Evolutionary conservation across 1,139 yeast genomes (phyloP), one percentile per base, ranked within the genome.

Genomic region (Diutina catenulata): DNA sequence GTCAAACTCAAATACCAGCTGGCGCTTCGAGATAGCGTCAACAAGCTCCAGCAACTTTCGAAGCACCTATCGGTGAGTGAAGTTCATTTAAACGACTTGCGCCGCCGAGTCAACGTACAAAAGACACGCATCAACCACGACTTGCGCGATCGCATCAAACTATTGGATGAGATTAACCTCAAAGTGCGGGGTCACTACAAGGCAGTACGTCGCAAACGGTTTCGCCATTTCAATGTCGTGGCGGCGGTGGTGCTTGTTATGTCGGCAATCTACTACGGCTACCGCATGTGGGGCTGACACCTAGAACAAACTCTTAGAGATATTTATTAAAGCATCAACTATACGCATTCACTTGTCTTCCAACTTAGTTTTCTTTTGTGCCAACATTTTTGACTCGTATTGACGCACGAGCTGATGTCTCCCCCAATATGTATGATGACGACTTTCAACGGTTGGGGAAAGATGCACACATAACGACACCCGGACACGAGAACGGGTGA

Each of bases 121-220:
- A 64, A 63, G 44, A 37, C 45, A 4, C 42, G 49, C 8, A 51
- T 64, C 47, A 45, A 55, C 22, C 41, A 44, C 20, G 59, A 56
- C n/a, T 49, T 65, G 40, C 47, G 49, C n/a, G 51, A 49, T 15
- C 59, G 58, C 40, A 47, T 66, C 37, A 59, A 55, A 29, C 39
- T 57, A 4, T 51, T 67, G 44, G 70, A 65, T 39, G 44, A 48
- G 18, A 52, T 66, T 5, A 58, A 60, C 37, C 43, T 47, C 14
- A 47, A 51, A 37, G 58, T 63, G 38, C 47, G 47, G 14, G 58
- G 55, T 36, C 55, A 56, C 44, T 48, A 60, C n/a, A 45, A 45
- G 24, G 42, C 44, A 14, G 47, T 51, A 11, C 49, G 63, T 31
- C 51, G 52, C 28, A 47, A 54, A 24, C 47, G 64, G 19, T 51